phyloP scores from a whole-genome alignment of 192 early-diverging fungal genomes.

The Umbelopsis ramanniana region DNA sequence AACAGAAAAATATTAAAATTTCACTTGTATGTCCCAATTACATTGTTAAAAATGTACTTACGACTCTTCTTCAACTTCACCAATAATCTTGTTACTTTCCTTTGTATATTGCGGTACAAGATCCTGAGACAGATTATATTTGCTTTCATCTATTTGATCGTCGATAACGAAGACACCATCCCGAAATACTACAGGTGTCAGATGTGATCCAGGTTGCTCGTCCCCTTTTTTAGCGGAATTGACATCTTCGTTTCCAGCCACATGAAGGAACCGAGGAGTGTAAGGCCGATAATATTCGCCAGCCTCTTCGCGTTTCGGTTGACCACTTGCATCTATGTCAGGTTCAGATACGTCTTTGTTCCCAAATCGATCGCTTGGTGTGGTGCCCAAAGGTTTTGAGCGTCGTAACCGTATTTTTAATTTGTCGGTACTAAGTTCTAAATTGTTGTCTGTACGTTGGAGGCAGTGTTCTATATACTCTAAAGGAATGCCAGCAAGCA shows the following conservation, averaged over 20 bases:
- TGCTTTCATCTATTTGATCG: not conserved
- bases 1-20: not conserved
- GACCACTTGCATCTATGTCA: not conserved
- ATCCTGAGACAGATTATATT: not conserved
- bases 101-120: conserved; percentile 2
- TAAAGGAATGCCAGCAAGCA: not conserved
- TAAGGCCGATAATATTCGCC: not conserved
- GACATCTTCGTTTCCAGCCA: not conserved
- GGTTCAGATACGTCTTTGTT: not conserved
- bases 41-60: not conserved
- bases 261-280: not conserved
- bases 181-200: not conserved
- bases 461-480: conserved; percentile 14
- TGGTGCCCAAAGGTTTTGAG: not conserved
- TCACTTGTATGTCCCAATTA: not conserved
- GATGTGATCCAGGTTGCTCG: not conserved
- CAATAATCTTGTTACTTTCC: not conserved
- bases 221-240: not conserved
- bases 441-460: not conserved
- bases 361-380: conserved; percentile 1
- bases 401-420: not conserved
- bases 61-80: not conserved
- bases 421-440: conserved; percentile 18
- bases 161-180: not conserved
- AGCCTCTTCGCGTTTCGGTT: not conserved